phyloP scores from a whole-genome alignment of 306 rosid species.

The Trichosanthes cucumerina region DNA sequence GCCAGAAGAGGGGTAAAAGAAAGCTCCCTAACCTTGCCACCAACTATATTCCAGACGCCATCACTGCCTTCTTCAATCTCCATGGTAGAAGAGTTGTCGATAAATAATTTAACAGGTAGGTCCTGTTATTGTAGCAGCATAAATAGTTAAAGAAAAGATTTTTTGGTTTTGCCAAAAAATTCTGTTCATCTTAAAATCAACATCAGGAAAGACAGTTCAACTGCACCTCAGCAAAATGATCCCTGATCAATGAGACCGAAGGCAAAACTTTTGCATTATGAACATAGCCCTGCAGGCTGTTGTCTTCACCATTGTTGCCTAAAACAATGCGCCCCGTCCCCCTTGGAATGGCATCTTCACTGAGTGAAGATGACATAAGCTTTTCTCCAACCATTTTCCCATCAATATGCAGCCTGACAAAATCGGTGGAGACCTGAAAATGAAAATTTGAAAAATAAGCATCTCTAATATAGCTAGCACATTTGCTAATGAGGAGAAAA shows the following conservation, averaged over 20 bases:
- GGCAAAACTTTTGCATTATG: slow-evolving; percentile 46
- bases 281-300: slow-evolving; percentile 47
- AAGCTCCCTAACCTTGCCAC: slow-evolving; percentile 71
- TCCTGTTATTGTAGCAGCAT: slow-evolving; percentile 41
- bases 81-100: slow-evolving; percentile 63
- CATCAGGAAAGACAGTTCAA: slow-evolving; percentile 12
- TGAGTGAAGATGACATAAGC: slow-evolving; percentile 25
- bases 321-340: slow-evolving; percentile 33
- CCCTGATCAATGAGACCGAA: slow-evolving; percentile 31
- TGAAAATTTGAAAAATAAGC: slow-evolving; percentile 15
- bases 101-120: slow-evolving; percentile 62
- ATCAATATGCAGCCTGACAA: slow-evolving; percentile 54
- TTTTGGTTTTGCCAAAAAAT: slow-evolving; percentile 4
- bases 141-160: slow-evolving; percentile 12
- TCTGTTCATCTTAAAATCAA: background rate
- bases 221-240: slow-evolving; percentile 47
- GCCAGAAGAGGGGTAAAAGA: background rate
- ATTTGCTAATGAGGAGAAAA: background rate
- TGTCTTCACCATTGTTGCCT: slow-evolving; percentile 44
- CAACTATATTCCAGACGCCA: slow-evolving; percentile 87
- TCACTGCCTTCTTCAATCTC: slow-evolving; percentile 72
- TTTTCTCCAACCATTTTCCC: slow-evolving; percentile 49
- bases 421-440: slow-evolving; percentile 48
- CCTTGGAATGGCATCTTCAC: slow-evolving; percentile 25
- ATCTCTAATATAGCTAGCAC: background rate